Evolutionary conservation across 2,329 filamentous ascomycete species (phyloP).

Genomic region (Ilyonectria sp.): DNA sequence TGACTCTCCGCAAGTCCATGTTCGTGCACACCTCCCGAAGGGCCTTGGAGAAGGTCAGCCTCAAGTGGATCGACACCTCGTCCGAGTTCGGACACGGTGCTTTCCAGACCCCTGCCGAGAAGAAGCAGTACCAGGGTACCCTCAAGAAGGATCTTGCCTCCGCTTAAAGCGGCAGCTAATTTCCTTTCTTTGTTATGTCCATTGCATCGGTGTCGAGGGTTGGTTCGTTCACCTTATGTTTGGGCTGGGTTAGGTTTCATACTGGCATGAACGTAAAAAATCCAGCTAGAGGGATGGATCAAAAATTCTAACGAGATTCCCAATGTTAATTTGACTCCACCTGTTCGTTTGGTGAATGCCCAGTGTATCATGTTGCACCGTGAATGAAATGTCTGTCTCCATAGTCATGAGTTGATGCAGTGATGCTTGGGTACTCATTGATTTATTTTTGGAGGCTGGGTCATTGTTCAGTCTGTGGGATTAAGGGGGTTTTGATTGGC

Average conservation of each 20-base stretch:
- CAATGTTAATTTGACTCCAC: conserved; percentile 50
- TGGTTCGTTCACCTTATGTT: conserved; percentile 56
- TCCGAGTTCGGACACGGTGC: conserved; percentile 99
- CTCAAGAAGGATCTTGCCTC: conserved; percentile 95
- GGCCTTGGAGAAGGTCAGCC: conserved; percentile 98
- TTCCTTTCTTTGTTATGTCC: conserved; percentile 62
- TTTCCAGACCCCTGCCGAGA: conserved; percentile 98
- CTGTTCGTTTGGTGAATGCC: conserved; percentile 34
- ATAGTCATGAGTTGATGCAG: background rate
- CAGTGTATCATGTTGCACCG: background rate
- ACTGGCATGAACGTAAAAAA: conserved; percentile 55
- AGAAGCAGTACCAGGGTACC: conserved; percentile 96
- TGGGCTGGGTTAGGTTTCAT: conserved; percentile 55
- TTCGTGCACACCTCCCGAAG: conserved; percentile 96
- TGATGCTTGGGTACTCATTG: background rate
- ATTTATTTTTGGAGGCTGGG: background rate
- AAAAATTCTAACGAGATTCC: conserved; percentile 56
- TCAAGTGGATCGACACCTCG: conserved; percentile 99
- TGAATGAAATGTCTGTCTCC: background rate
- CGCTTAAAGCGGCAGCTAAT: conserved; percentile 58
- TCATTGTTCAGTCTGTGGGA: background rate
- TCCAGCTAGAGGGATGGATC: conserved; percentile 55
- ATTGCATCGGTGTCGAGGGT: conserved; percentile 72
- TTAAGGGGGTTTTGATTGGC: too few species aligned
- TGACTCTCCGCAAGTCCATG: conserved; percentile 99